Evolutionary conservation across 2,329 filamentous ascomycete species (phyloP).

Genomic region (Aspergillus felis): DNA sequence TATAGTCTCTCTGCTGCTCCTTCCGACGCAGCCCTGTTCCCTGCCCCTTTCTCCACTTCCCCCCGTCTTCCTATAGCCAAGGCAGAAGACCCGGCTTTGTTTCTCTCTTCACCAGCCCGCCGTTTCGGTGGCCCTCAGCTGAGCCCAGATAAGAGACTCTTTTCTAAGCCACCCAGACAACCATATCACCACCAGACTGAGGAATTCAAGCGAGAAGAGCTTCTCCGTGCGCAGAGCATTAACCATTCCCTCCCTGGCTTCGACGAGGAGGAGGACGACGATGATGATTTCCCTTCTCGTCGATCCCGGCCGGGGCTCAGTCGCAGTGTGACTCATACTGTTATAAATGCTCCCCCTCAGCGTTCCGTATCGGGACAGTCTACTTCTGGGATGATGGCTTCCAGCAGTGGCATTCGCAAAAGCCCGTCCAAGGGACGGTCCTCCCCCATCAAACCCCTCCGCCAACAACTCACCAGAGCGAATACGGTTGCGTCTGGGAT

Average conservation of each 20-base stretch:
- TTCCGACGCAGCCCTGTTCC: constrained; percentile 37
- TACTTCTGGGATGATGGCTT: constrained; percentile 29
- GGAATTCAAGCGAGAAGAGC: constrained; percentile 43
- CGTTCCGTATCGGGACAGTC: constrained; percentile 27
- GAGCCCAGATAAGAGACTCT: constrained; percentile 24
- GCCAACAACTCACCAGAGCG: constrained; percentile 29
- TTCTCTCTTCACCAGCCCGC: constrained; percentile 47
- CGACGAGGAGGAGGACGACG: constrained; percentile 30
- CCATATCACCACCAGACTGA: constrained; percentile 49
- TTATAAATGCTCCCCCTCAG: constrained; percentile 25
- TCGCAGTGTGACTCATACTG: constrained; percentile 40
- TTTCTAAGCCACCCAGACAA: constrained; percentile 31
- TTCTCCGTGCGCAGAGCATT: constrained; percentile 31
- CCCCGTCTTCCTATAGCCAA: constrained; percentile 37
- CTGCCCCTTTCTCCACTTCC: constrained; percentile 44
- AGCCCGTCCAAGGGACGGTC: constrained; percentile 41
- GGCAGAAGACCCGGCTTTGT: constrained; percentile 45
- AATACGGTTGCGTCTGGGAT: constrained; percentile 28
- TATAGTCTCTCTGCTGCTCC: constrained; percentile 29
- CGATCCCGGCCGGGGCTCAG: constrained; percentile 34
- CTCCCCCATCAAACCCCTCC: constrained; percentile 39
- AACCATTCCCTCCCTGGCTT: constrained; percentile 25
- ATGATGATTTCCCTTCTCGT: constrained; percentile 34
- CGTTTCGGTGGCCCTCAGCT: constrained; percentile 41
- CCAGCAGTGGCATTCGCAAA: constrained; percentile 36